A percentile compares a stretch with the other conserved stretches of the same genome.
phyloP scores from a whole-genome alignment of 441 rosid species.

The Pelargonium myrrhifolium region DNA sequence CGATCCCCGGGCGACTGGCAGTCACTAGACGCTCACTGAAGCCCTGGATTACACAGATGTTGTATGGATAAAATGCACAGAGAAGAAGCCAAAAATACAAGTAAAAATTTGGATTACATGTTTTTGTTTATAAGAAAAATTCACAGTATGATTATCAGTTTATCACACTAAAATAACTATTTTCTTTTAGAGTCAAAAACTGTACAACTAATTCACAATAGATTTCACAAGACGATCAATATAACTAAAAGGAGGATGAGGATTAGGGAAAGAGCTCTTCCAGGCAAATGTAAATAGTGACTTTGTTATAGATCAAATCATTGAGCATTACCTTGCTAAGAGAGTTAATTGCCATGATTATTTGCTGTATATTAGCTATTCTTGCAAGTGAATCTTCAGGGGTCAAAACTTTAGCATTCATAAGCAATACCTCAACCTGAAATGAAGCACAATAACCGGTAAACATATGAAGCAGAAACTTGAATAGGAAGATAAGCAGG shows the following conservation, averaged over 20 bases:
- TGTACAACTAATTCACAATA: too few species aligned
- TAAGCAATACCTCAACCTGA: constrained; percentile 62
- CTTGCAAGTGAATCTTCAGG: constrained; percentile 48
- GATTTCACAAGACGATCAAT: too few species aligned
- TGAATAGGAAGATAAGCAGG: too few species aligned
- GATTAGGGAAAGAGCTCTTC: too few species aligned
- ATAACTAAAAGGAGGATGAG: too few species aligned
- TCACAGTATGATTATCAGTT: too few species aligned
- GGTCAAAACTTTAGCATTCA: constrained; percentile 41
- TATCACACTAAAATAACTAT: not conserved
- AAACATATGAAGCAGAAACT: too few species aligned
- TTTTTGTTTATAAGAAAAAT: too few species aligned
- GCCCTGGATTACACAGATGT: constrained; percentile 48
- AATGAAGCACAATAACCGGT: constrained; percentile 20
- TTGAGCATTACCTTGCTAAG: constrained; percentile 73
- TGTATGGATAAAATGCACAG: constrained; percentile 18
- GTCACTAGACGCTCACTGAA: constrained; percentile 84
- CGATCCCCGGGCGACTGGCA: constrained; percentile 74
- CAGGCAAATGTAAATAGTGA: not conserved
- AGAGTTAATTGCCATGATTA: constrained; percentile 79
- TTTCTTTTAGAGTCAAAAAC: not conserved
- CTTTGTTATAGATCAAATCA: not conserved
- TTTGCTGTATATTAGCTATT: constrained; percentile 58
- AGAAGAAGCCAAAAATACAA: too few species aligned
- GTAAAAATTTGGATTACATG: too few species aligned